A percentile compares a stretch with the other conserved stretches of the same genome.
phyloP scores from a whole-genome alignment of 2,329 filamentous ascomycete species.

The Aureobasidium namibiae region DNA sequence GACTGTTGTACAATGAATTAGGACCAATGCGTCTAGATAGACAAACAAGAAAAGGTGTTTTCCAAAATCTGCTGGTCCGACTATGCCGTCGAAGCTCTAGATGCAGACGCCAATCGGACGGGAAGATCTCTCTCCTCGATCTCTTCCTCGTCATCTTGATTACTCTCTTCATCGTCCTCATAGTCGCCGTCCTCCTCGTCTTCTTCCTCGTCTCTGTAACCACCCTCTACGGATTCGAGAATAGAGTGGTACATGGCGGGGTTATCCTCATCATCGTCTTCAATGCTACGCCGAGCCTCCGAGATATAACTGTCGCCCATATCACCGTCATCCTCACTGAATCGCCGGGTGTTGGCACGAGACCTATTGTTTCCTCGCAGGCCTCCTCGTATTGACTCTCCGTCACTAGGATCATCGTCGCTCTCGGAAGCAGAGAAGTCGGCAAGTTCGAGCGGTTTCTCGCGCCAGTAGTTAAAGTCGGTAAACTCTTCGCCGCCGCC shows the following conservation, averaged over 20 bases:
- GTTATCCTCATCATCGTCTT: conserved; percentile 39
- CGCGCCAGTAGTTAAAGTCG: conserved; percentile 95
- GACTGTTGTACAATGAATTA: not conserved
- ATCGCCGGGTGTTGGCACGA: conserved; percentile 4
- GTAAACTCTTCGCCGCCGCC: conserved; percentile 91
- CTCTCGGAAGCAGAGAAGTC: conserved; percentile 82
- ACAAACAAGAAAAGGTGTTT: not conserved
- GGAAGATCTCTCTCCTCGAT: not conserved
- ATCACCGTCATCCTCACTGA: conserved; percentile 16
- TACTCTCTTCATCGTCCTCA: conserved; percentile 17
- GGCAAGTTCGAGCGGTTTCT: conserved; percentile 71
- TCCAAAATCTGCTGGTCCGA: not conserved
- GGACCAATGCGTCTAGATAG: not conserved
- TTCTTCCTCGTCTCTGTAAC: conserved; percentile 23
- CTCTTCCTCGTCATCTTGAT: conserved; percentile 12
- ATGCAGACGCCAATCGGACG: not conserved
- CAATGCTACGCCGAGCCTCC: conserved; percentile 23
- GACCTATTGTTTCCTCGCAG: not conserved
- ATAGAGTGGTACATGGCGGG: conserved; percentile 38
- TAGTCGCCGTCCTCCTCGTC: conserved; percentile 16
- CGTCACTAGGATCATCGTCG: conserved; percentile 35
- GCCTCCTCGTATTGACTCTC: conserved; percentile 8
- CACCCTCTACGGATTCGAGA: conserved; percentile 42
- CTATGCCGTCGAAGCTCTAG: not conserved
- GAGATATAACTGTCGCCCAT: conserved; percentile 21